Percentiles rank a stretch among this genome's conserved stretches.
Conservation (phyloP, 805 yeast species). For the Yarrowia sp. region DNA sequence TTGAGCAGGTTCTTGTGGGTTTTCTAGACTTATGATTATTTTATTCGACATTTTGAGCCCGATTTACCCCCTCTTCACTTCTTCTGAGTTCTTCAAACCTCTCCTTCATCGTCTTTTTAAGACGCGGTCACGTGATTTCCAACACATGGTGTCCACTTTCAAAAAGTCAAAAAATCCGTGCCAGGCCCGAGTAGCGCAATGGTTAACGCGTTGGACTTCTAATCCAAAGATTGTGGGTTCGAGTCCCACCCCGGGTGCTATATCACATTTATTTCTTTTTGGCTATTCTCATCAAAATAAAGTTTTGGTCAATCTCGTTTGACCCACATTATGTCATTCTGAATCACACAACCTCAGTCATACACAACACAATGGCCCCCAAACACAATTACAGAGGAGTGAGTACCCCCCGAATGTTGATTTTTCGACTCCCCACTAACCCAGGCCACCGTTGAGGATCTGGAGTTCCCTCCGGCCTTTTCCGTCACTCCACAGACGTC, state of each 20-base stretch:
- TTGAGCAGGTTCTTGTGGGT: too few relatives aligned
- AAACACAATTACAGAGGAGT: conserved; percentile 38
- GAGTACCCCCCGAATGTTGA: not conserved
- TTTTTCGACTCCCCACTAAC: conserved; percentile 35
- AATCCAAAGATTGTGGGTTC: conserved; percentile 54
- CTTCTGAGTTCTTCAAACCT: not conserved
- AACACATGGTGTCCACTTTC: too few relatives aligned
- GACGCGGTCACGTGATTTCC: not conserved
- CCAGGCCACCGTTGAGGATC: conserved; percentile 64
- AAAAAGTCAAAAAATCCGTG: not conserved
- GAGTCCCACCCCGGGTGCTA: conserved; percentile 53
- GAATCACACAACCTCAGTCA: conserved; percentile 3
- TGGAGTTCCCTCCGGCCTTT: conserved; percentile 64
- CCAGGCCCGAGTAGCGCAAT: conserved; percentile 53
- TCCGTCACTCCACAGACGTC: conserved; percentile 59
- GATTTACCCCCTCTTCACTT: not conserved
- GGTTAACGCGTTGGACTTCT: conserved; percentile 55
- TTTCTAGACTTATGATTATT: too few relatives aligned
- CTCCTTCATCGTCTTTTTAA: not conserved
- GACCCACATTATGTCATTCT: not conserved
- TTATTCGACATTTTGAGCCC: too few relatives aligned
- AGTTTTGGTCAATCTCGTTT: conserved; percentile 8
- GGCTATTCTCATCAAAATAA: not conserved
- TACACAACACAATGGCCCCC: conserved; percentile 20
- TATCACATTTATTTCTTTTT: not conserved